Conservation (phyloP, 441 rosid genomes). For the Viola pubescens region DNA sequence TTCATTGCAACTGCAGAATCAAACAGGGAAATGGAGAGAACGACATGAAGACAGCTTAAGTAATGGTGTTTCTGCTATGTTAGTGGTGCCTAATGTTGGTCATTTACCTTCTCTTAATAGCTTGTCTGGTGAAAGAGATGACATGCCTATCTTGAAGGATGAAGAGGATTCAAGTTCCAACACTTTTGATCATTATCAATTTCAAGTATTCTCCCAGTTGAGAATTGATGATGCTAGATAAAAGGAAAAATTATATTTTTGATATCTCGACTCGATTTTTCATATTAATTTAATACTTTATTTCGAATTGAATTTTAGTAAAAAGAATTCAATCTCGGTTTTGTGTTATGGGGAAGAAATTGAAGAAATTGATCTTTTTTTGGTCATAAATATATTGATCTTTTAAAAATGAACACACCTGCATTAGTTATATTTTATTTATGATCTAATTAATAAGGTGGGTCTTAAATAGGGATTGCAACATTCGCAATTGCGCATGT, state of each 20-base stretch:
- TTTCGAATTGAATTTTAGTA: no score
- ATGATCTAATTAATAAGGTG: no score
- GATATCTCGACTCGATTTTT: no score
- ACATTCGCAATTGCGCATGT: no score
- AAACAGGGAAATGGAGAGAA: conserved; percentile 16
- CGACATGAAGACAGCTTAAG: conserved; percentile 26
- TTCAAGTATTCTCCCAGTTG: conserved; percentile 28
- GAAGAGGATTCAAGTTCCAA: background rate
- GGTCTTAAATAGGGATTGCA: no score
- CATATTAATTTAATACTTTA: no score
- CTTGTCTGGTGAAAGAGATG: conserved; percentile 10
- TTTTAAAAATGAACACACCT: no score
- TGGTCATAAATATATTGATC: no score
- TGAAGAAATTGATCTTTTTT: no score
- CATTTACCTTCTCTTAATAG: conserved; percentile 23
- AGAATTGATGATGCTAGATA: conserved; percentile 23
- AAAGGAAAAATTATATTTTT: background rate
- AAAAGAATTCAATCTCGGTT: no score
- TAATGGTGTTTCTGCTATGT: conserved; percentile 17
- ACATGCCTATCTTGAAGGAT: conserved; percentile 11
- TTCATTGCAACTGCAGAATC: conserved; percentile 34
- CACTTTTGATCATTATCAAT: conserved; percentile 2
- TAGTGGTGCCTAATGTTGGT: conserved; percentile 10
- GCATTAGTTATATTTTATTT: no score
- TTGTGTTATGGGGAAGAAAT: no score